A percentile compares a stretch with the other conserved stretches of the same genome.
Conservation (phyloP, 805 yeast genomes). For the Candida argentea region DNA sequence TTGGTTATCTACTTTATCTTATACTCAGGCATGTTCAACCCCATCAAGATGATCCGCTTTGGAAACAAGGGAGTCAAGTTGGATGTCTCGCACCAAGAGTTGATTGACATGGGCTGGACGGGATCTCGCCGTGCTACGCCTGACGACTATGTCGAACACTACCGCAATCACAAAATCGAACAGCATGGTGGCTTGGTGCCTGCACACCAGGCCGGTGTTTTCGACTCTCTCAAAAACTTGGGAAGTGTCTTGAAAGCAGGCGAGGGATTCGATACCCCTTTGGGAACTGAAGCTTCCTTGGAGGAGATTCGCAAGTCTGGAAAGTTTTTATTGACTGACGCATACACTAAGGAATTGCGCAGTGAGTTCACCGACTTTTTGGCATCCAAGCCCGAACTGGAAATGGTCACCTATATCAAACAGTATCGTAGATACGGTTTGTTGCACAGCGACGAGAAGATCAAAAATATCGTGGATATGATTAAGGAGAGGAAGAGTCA, state of each 20-base stretch:
- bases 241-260: slow-evolving; percentile 61
- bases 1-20: slow-evolving; percentile 45
- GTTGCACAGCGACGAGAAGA: slow-evolving; percentile 33
- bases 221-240: slow-evolving; percentile 45
- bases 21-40: slow-evolving; percentile 71
- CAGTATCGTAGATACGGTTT: slow-evolving; percentile 63
- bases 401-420: slow-evolving; percentile 37
- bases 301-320: slow-evolving; percentile 15
- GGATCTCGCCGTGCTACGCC: slow-evolving; percentile 68
- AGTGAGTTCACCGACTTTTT: slow-evolving; percentile 33
- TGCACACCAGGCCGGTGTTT: slow-evolving; percentile 67
- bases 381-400: slow-evolving; percentile 27
- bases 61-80: slow-evolving; percentile 16
- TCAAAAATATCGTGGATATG: slow-evolving; percentile 26
- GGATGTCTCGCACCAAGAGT: slow-evolving; percentile 40
- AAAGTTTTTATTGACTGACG: slow-evolving; percentile 47
- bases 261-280: slow-evolving; percentile 72
- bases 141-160: slow-evolving; percentile 60
- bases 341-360: slow-evolving; percentile 44
- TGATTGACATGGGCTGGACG: slow-evolving; percentile 84
- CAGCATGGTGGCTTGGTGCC: slow-evolving; percentile 65
- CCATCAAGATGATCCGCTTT: slow-evolving; percentile 33
- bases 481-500: slow-evolving; percentile 20
- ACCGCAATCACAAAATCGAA: slow-evolving; percentile 54
- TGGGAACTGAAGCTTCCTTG: slow-evolving; percentile 29